Evolutionary conservation across 768 basidiomycete genomes (phyloP), one percentile per base, ranked within the genome.

Genomic region (Fomitopsis pulvina): DNA sequence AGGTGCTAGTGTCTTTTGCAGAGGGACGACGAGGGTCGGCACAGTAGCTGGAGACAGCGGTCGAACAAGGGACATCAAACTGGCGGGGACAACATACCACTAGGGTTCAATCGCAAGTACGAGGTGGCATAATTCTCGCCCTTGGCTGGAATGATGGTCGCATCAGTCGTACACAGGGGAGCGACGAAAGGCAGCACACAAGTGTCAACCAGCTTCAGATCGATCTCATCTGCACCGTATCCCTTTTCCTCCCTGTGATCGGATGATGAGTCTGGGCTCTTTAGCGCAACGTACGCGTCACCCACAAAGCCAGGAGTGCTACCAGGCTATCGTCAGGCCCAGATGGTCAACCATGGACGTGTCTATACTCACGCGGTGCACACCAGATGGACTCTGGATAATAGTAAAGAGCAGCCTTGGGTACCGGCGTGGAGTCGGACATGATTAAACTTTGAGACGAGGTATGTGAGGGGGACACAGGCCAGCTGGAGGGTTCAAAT

Each of bases 341-440:
- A 46, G 28, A 41, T 47, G n/a, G 6, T 12, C 30, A 27, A 46
- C 34, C n/a, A 20, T 16, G 22, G 12, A 41, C 40, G n/a, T 10
- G 18, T 25, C 7, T 43, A 10, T n/a, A 64, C 76, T 60, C 53
- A 85, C 84, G 77, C 41, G 75, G 79, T 43, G 78, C 73, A 29
- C 78, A 81, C 87, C 85, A 88, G 47, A 80, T 67, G 3, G 81
- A 83, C 2, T 59, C 47, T 4, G 77, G 73, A 48, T 67, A 77
- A 65, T 83, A 83, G 68, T 92, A 93, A 1, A 93, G 71, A 34
- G 86, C 79, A n/a, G 90, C 90, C 67, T 91, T 92, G 46, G 84
- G 81, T 45, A 84, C 3, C 54, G 42, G 55, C 47, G 27, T 28
- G 45, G 46, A 42, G 2, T 53, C 39, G 27, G 58, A 27, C 59